Base-by-base conservation (phyloP, 768 basidiomycete genomes). In the Baorangia bicolor region DNA sequence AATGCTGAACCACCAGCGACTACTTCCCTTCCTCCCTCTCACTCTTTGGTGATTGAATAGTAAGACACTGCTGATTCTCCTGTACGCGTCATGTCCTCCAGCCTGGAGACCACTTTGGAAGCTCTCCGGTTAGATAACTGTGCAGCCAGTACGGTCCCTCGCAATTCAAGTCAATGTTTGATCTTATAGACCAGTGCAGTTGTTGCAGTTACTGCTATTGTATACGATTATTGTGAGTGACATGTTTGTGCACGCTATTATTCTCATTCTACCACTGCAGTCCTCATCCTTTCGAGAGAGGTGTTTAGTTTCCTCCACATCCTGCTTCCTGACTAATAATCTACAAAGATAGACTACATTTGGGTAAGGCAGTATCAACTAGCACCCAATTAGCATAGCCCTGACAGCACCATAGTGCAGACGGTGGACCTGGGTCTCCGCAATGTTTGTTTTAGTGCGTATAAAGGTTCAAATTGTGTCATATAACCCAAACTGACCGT, bases 391-490 rank as follows among this genome's bases (percentile, higher is more conserved):
- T 41, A 18, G 4, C 9, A 0, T 3, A 10, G 44, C 8, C 14
- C 42, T 60, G 43, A 60, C 23, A 9, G 6, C n/a, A 14, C 5
- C 20, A 21, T 18, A 61, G 60, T 23, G 51, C 20, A 51, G 43
- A 39, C 34, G 31, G 10, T 62, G 60, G 60, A 62, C 60, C 13
- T 39, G 34, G 51, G 54, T 66, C 12, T 66, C 64, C 5, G 35
- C 43, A 2, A 1, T 66, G 1, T 64, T 66, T 31, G 9, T 63
- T 12, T 1, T 66, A 1, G 64, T 64, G 25, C 10, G 64, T 52
- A n/a, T 23, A 5, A n/a, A 1, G 3, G 4, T 16, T 35, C 21
- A n/a, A 20, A 18, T 2, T 21, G 18, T 11, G 8, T 2, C 27
- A 38, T n/a, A 14, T 10, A 13, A 41, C 34, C 6, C 6, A 23